These are phyloP conservation scores for Lactifluus hygrophoroides DNA, from an alignment of 768 basidiomycete species.

Conservation along the genomic window DNA sequence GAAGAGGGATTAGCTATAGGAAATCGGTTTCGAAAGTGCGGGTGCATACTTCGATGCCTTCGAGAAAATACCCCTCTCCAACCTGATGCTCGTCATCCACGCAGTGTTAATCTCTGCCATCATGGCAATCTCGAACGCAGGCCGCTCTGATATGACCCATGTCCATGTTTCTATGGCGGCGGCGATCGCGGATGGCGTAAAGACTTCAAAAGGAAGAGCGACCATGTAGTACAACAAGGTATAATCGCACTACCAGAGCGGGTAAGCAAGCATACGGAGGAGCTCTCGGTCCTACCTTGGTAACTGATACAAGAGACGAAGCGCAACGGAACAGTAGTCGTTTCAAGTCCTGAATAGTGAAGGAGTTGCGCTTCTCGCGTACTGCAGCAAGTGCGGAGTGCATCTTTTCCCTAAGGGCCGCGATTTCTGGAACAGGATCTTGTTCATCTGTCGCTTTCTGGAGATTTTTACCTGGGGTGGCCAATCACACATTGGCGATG, in stretches of 20 bases:
- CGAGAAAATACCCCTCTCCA: conserved; percentile 79
- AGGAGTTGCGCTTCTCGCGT: conserved; percentile 56
- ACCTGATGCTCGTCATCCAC: conserved; percentile 77
- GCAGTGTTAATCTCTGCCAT: conserved; percentile 81
- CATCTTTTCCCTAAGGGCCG: conserved; percentile 60
- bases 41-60: conserved; percentile 63
- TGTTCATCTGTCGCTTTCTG: conserved; percentile 53
- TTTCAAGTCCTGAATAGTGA: conserved; percentile 77
- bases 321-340: conserved; percentile 82
- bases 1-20: conserved; percentile 8
- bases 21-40: neutral
- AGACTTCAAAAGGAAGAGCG: conserved; percentile 78
- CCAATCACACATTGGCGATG: neutral
- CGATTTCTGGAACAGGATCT: conserved; percentile 53
- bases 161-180: conserved; percentile 93
- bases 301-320: conserved; percentile 63
- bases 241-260: conserved; percentile 57
- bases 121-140: conserved; percentile 70
- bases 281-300: conserved; percentile 38
- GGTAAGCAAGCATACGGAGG: neutral
- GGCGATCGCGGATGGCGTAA: conserved; percentile 77
- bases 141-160: conserved; percentile 86
- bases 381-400: conserved; percentile 58
- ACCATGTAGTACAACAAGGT: conserved; percentile 84
- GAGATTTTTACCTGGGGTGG: conserved; percentile 42